Base-by-base conservation (phyloP, 148 eudicot species). In the Rhododendron henanense region DNA sequence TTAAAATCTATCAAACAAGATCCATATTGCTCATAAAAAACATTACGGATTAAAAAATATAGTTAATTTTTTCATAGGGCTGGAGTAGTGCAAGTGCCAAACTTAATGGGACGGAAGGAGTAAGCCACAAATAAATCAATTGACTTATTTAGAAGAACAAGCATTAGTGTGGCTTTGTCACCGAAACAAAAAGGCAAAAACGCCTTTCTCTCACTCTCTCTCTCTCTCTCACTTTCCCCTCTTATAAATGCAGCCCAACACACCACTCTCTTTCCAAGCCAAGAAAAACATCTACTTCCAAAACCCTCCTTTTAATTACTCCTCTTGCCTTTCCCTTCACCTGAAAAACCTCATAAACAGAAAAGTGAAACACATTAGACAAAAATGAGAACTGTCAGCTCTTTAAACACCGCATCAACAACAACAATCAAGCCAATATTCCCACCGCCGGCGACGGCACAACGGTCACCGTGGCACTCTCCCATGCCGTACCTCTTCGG, bases 401-500 rank as follows among this genome's bases (percentile, higher is more conserved):
- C 51, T 21, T 10, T 63, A 23, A 41, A 37, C 35, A 21, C 47
- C 28, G 18, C 11, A 0, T 2, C 74, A 21, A 11, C 85, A 13
- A 41, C 48, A 39, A 5, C 63, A 81, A 21, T 33, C 14, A 59
- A 82, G 11, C 10, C 85, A 45, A 67, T 74, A 44, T 83, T 83
- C 31, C 65, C 88, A 10, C 80, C 90, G 3, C 82, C 90, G 2
- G 33, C 87, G 2, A 67, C 83, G 23, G 63, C 33, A 16, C 88
- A 82, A 33, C 90, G 87, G 28, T 94, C 98, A 0, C 90, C 91
- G 3, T 95, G 95, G 98, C 95, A 92, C 90, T 93, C 98, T 0
- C 98, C 98, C 23, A 93, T 95, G 65, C 96, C 98, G 6, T 95
- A 95, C 88, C 88, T 95, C 2, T 93, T 94, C 85, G 98, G 98